These are phyloP conservation scores for Leptomonas pyrrhocoris DNA, from an alignment of 208 protist species.

Conservation along the genomic window DNA sequence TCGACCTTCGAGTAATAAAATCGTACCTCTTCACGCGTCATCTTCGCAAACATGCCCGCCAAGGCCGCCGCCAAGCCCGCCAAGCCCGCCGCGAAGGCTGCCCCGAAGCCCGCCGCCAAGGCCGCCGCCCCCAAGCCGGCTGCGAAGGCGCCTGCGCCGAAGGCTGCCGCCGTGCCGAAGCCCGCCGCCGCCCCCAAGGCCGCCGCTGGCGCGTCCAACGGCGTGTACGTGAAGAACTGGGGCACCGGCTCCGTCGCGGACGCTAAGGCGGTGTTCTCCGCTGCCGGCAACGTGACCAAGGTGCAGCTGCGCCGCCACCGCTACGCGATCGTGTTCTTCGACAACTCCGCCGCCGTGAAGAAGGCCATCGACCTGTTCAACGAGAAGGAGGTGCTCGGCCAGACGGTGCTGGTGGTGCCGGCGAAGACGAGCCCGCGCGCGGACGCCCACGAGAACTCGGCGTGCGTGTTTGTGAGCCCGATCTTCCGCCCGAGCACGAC, in stretches of 20 bases:
- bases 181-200: constrained; percentile 41
- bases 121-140: constrained; percentile 48
- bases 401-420: constrained; percentile 66
- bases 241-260: constrained; percentile 73
- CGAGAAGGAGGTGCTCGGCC: constrained; percentile 78
- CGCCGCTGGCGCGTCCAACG: constrained; percentile 55
- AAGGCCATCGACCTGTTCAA: constrained; percentile 89
- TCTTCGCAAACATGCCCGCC: constrained; percentile 49
- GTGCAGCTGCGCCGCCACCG: constrained; percentile 75
- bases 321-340: constrained; percentile 86
- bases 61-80: constrained; percentile 54
- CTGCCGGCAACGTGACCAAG: constrained; percentile 62
- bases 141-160: constrained; percentile 45
- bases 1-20: constrained; percentile 91
- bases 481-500: constrained; percentile 82
- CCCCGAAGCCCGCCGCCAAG: constrained; percentile 50
- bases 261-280: constrained; percentile 53
- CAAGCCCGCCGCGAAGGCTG: constrained; percentile 45
- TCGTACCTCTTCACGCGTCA: constrained; percentile 19
- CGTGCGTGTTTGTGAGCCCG: constrained; percentile 78
- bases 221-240: constrained; percentile 90
- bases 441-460: constrained; percentile 72
- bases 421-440: constrained; percentile 79
- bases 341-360: constrained; percentile 80
- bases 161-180: constrained; percentile 51